These are phyloP conservation scores for Fagopyrum esculentum DNA, from an alignment of 148 eudicot species.

Conservation along the genomic window DNA sequence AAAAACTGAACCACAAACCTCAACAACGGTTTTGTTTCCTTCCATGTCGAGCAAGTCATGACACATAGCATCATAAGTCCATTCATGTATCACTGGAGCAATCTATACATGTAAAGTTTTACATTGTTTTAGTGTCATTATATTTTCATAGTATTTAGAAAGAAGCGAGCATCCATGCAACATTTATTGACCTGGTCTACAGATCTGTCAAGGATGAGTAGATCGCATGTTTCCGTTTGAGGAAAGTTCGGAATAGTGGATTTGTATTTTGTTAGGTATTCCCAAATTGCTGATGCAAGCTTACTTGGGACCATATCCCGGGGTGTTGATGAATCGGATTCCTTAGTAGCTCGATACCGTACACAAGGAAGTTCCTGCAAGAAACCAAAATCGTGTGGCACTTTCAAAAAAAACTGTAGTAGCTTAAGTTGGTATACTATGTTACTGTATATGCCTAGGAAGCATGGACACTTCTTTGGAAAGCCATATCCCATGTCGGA, in stretches of 20 bases:
- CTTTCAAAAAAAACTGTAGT: background rate
- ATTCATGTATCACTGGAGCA: constrained; percentile 98
- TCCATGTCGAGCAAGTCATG: constrained; percentile 90
- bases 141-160: background rate
- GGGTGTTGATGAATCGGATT: constrained; percentile 33
- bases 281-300: constrained; percentile 84
- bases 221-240: constrained; percentile 80
- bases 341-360: constrained; percentile 45
- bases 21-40: constrained; percentile 80
- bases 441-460: too few relatives aligned
- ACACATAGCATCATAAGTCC: constrained; percentile 99
- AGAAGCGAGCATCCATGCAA: background rate
- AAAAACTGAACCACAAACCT: constrained; percentile 40
- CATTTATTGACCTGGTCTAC: constrained; percentile 60
- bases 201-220: constrained; percentile 90
- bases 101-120: constrained; percentile 37
- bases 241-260: constrained; percentile 76
- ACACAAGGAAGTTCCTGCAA: constrained; percentile 63
- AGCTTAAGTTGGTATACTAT: too few relatives aligned
- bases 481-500: too few relatives aligned
- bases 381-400: background rate
- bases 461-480: too few relatives aligned
- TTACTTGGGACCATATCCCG: constrained; percentile 38
- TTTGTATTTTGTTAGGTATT: constrained; percentile 49
- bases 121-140: background rate